A percentile compares a stretch with the other conserved stretches of the same genome.
phyloP scores from a whole-genome alignment of 768 basidiomycete species.

The Tulasnella sp. region DNA sequence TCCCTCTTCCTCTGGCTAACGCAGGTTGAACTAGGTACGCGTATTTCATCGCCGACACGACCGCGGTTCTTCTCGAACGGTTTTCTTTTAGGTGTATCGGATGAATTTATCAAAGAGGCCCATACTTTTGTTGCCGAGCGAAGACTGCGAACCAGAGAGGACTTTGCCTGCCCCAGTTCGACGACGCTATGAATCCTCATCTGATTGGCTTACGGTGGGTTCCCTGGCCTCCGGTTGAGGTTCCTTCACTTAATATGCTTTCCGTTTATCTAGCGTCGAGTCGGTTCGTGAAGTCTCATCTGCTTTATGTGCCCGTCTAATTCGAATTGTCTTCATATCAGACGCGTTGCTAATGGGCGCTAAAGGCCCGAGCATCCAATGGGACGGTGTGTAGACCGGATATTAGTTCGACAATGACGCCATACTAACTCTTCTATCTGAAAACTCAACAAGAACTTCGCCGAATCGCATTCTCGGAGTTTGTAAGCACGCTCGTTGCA shows the following conservation, averaged over 20 bases:
- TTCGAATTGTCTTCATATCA: background rate
- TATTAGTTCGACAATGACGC: background rate
- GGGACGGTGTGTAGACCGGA: background rate
- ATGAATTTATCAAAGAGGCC: background rate
- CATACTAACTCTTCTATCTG: background rate
- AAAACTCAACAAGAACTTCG: background rate
- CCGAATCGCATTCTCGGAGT: conserved; percentile 13
- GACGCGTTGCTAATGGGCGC: background rate
- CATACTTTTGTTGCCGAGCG: background rate
- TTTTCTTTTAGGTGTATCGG: background rate
- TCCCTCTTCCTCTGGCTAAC: background rate
- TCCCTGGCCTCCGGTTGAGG: background rate
- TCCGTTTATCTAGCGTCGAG: background rate
- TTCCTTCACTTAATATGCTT: background rate
- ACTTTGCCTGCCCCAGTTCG: background rate
- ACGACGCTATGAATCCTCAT: background rate
- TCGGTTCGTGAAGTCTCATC: background rate
- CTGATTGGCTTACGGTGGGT: background rate
- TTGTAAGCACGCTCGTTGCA: background rate
- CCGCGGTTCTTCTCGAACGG: background rate
- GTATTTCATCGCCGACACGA: background rate
- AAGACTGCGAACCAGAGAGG: background rate
- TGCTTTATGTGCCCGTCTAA: background rate
- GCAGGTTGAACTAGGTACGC: background rate
- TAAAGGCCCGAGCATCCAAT: background rate